Percentiles rank a stretch among this genome's conserved stretches.
phyloP scores from a whole-genome alignment of 345 rosid species.

The Eucalyptus camaldulensis region DNA sequence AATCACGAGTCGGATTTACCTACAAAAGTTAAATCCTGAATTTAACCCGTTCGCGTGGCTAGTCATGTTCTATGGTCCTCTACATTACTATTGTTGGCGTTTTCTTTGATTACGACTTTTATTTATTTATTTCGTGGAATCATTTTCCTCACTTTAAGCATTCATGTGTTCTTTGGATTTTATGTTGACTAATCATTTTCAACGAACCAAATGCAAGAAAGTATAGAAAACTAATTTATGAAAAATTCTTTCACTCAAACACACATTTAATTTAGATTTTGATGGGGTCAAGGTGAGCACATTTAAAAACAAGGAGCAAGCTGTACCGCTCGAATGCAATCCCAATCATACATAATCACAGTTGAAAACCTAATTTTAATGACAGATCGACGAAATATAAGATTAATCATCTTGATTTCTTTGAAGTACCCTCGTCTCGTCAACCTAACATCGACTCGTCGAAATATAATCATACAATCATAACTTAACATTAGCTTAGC shows the following conservation, averaged over 20 bases:
- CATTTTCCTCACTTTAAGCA: not conserved
- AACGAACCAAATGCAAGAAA: not conserved
- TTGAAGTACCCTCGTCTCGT: not conserved
- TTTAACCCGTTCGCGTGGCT: not conserved
- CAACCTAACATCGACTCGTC: not conserved
- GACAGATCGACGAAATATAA: not conserved
- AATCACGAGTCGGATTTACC: not conserved
- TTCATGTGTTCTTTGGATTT: not conserved
- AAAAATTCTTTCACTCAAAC: not conserved
- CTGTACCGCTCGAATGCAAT: not conserved
- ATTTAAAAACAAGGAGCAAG: not conserved
- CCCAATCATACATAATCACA: not conserved
- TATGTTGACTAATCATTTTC: not conserved
- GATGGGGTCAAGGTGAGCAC: not conserved
- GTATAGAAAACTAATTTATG: not conserved
- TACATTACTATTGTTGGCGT: rapidly evolving
- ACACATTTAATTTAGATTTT: not conserved
- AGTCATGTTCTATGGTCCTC: not conserved
- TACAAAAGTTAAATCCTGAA: not conserved
- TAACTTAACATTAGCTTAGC: not conserved
- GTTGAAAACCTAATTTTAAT: not conserved
- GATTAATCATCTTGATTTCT: not conserved
- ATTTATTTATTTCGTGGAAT: not conserved
- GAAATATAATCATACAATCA: not conserved
- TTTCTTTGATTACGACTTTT: not conserved